Evolutionary conservation across 768 basidiomycete species (phyloP).

Genomic region (Coprinopsis sp.): DNA sequence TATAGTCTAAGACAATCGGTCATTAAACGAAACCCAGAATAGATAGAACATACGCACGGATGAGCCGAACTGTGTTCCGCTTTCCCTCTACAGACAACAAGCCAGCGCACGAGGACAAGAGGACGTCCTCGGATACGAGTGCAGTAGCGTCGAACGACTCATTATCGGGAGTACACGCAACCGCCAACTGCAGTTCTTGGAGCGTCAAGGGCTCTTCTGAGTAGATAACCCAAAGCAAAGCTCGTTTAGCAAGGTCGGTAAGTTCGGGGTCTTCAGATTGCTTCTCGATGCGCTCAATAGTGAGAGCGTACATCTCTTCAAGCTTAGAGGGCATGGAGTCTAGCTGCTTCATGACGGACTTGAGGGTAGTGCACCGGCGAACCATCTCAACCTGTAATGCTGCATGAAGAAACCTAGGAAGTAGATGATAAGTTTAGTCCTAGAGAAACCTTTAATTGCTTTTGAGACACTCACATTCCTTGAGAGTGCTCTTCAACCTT

Average conservation of each 20-base stretch:
- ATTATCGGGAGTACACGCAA: not conserved
- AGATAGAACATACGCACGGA: not conserved
- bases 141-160: not conserved
- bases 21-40: not conserved
- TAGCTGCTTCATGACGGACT: not conserved
- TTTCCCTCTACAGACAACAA: not conserved
- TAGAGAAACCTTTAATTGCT: no score
- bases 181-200: not conserved
- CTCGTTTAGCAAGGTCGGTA: not conserved
- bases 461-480: no score
- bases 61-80: not conserved
- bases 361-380: no score
- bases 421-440: no score
- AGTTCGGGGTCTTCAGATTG: no score
- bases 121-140: not conserved
- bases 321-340: not conserved
- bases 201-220: not conserved
- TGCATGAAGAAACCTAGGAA: no score
- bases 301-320: not conserved
- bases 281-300: not conserved
- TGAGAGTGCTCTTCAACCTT: no score
- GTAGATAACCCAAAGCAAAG: not conserved
- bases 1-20: not conserved
- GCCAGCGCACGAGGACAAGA: slow-evolving; percentile 1
- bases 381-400: no score